Evolutionary conservation across 352 stramenopile genomes (phyloP).

Genomic region (Phytophthora colocasiae): DNA sequence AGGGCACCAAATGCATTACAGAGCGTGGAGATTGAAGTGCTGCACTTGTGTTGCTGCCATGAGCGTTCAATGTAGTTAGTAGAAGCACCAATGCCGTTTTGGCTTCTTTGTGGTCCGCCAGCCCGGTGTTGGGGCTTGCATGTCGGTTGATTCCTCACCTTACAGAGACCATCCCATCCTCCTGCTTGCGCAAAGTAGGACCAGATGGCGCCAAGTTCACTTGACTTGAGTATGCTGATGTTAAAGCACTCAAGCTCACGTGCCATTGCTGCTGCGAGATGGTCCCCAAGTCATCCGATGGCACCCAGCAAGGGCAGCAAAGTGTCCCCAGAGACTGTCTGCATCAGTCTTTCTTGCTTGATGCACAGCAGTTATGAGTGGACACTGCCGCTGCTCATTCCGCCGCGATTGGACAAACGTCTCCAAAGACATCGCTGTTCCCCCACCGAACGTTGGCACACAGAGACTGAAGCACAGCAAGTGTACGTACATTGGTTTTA

Average conservation of each 20-base stretch:
- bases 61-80: too few species aligned
- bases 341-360: conserved; percentile 11
- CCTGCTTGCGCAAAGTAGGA: conserved; percentile 42
- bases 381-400: conserved; percentile 1
- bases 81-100: neutral
- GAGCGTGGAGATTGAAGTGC: too few species aligned
- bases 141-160: conserved; percentile 38
- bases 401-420: conserved; percentile 25
- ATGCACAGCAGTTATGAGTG: conserved; percentile 11
- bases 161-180: conserved; percentile 17
- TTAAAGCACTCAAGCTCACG: conserved; percentile 21
- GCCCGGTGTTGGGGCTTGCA: conserved; percentile 27
- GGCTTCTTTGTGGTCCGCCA: neutral
- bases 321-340: conserved; percentile 10
- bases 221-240: conserved; percentile 26
- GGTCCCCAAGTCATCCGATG: conserved; percentile 17
- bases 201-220: conserved; percentile 14
- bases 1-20: too few species aligned
- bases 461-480: neutral
- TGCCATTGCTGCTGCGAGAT: conserved; percentile 15
- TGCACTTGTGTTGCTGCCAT: too few species aligned
- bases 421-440: conserved; percentile 5
- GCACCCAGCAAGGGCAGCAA: conserved; percentile 16
- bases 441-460: neutral
- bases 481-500: conserved; percentile 1